Conservation (phyloP, 2,329 filamentous ascomycete genomes). For the Sordariomycetes sp. region DNA sequence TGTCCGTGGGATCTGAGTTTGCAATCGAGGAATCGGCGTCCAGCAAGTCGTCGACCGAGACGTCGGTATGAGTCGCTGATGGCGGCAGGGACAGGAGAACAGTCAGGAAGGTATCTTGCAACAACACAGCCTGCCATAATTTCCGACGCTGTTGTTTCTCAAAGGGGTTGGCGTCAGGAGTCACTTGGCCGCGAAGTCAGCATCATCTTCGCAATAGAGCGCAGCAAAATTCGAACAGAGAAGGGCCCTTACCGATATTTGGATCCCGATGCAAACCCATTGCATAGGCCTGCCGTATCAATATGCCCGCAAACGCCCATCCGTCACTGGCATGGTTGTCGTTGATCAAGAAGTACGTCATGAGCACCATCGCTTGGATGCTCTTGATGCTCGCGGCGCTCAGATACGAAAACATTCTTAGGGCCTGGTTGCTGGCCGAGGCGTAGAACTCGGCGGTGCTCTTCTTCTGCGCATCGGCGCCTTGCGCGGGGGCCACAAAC, state of each 20-base stretch:
- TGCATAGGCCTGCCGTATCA: slow-evolving; percentile 70
- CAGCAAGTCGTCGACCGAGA: slow-evolving; percentile 62
- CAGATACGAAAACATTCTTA: slow-evolving; percentile 68
- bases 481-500: slow-evolving; percentile 53
- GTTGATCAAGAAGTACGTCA: slow-evolving; percentile 77
- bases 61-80: slow-evolving; percentile 70
- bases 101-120: slow-evolving; percentile 75
- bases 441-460: slow-evolving; percentile 76
- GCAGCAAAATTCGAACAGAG: neutral
- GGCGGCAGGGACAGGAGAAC: slow-evolving; percentile 70
- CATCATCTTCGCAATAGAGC: no score
- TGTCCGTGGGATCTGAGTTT: slow-evolving; percentile 54
- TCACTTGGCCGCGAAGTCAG: no score
- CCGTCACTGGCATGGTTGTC: slow-evolving; percentile 78
- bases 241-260: slow-evolving; percentile 55
- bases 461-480: slow-evolving; percentile 51
- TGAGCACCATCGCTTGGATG: slow-evolving; percentile 71
- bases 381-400: slow-evolving; percentile 65
- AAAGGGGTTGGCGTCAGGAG: slow-evolving; percentile 55
- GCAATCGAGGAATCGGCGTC: slow-evolving; percentile 53
- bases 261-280: slow-evolving; percentile 76
- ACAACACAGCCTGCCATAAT: slow-evolving; percentile 71
- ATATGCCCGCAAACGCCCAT: slow-evolving; percentile 71
- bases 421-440: slow-evolving; percentile 68
- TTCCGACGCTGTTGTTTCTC: slow-evolving; percentile 75